phyloP scores from a whole-genome alignment of 768 basidiomycete species.

The Amanita fuliginea region DNA sequence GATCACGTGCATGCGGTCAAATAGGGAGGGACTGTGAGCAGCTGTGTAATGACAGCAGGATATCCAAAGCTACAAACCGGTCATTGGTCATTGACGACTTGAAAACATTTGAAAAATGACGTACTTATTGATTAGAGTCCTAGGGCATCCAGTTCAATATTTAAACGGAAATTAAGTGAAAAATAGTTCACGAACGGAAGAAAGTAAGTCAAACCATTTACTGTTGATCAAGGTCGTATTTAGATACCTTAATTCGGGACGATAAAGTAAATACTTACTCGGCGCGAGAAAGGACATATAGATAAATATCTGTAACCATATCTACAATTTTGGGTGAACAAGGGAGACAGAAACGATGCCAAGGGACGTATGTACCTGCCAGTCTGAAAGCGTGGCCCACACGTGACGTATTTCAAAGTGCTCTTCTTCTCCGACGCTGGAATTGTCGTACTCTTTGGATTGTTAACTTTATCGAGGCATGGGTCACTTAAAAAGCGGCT shows the following conservation, averaged over 20 bases:
- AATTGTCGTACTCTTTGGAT: constrained; percentile 37
- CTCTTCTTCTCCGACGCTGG: constrained; percentile 53
- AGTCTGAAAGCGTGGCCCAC: constrained; percentile 44
- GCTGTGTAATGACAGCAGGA: constrained; percentile 41
- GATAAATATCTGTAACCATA: constrained; percentile 45
- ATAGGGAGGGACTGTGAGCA: constrained; percentile 63
- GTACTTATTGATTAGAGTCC: constrained; percentile 49
- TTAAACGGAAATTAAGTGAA: constrained; percentile 16
- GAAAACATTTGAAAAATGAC: neutral
- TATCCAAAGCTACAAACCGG: constrained; percentile 42
- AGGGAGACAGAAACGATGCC: constrained; percentile 32
- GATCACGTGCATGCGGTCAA: constrained; percentile 43
- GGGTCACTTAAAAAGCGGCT: constrained; percentile 2
- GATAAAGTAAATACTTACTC: constrained; percentile 24
- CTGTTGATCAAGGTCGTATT: constrained; percentile 21
- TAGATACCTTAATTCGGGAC: no score
- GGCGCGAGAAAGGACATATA: constrained; percentile 51
- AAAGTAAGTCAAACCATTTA: constrained; percentile 64
- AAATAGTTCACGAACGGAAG: constrained; percentile 38
- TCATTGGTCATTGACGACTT: neutral
- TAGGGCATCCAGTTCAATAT: constrained; percentile 11
- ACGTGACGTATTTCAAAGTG: constrained; percentile 45
- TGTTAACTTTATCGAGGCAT: neutral
- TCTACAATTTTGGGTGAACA: constrained; percentile 24
- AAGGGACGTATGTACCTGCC: constrained; percentile 33